phyloP scores from a whole-genome alignment of 306 rosid species.

The Acacia melanoxylon region DNA sequence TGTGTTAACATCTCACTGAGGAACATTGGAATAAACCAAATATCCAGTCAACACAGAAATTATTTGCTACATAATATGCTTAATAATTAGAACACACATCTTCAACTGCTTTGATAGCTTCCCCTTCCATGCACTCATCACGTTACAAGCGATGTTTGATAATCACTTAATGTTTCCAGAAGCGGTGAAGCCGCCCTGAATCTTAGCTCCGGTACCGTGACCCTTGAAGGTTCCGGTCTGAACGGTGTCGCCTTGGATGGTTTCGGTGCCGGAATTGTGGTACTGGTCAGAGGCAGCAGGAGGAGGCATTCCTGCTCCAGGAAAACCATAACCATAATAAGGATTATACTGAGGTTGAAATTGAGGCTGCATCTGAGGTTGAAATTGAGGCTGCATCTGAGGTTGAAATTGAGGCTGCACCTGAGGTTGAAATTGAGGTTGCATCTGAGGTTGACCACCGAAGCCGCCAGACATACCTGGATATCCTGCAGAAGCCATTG shows the following conservation, averaged over 20 bases:
- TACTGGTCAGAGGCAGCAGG: background rate
- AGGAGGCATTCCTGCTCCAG: background rate
- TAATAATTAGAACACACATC: background rate
- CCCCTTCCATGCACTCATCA: background rate
- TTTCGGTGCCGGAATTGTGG: background rate
- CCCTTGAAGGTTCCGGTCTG: conserved; percentile 11
- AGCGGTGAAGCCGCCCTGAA: conserved; percentile 1
- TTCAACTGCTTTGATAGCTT: background rate
- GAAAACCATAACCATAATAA: background rate
- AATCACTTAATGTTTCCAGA: background rate
- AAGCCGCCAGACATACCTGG: background rate
- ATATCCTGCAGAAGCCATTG: background rate
- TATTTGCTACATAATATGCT: background rate
- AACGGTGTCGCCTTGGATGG: conserved; percentile 1
- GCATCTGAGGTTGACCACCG: background rate
- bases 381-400: background rate
- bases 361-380: background rate
- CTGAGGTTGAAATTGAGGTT: background rate
- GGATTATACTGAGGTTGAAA: conserved; percentile 3
- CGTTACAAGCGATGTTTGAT: background rate
- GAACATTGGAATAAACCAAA: background rate
- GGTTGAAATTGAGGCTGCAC: background rate
- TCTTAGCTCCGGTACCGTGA: conserved; percentile 11
- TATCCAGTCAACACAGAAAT: background rate
- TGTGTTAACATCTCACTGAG: background rate